phyloP scores from a whole-genome alignment of 768 basidiomycete genomes.

The Coprinopsis marcescibilis region DNA sequence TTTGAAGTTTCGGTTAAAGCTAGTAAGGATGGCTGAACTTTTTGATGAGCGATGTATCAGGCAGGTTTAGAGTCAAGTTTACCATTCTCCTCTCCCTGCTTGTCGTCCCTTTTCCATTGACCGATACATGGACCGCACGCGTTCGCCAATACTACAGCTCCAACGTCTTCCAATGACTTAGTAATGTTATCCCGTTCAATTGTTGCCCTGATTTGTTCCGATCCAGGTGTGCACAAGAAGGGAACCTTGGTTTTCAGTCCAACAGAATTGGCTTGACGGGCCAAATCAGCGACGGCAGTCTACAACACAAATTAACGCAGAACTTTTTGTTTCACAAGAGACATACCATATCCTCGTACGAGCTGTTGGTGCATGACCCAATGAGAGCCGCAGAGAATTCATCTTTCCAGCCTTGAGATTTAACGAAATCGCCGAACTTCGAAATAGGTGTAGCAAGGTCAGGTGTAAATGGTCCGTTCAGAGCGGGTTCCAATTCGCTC shows the following conservation, averaged over 20 bases:
- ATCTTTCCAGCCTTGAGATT: constrained; percentile 89
- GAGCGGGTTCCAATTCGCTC: constrained; percentile 82
- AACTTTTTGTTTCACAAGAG: not conserved
- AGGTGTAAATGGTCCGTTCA: constrained; percentile 98
- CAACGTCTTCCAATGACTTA: constrained; percentile 73
- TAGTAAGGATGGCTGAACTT: constrained; percentile 81
- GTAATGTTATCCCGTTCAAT: constrained; percentile 94
- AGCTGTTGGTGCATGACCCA: constrained; percentile 99
- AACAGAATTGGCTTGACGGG: constrained; percentile 78
- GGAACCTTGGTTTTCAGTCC: constrained; percentile 81
- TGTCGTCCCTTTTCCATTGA: constrained; percentile 94
- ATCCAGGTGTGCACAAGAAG: constrained; percentile 85
- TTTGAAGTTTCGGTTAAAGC: constrained; percentile 89
- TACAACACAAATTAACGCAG: constrained; percentile 23
- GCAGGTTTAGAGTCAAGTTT: constrained; percentile 14
- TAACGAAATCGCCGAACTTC: constrained; percentile 73
- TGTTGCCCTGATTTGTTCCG: constrained; percentile 95
- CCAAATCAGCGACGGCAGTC: constrained; percentile 90
- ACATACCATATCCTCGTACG: constrained; percentile 88
- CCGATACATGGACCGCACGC: constrained; percentile 99
- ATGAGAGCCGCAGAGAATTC: constrained; percentile 88
- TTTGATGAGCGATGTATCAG: not conserved
- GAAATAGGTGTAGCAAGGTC: constrained; percentile 94
- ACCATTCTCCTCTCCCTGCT: constrained; percentile 90
- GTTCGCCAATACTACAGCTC: constrained; percentile 93